A percentile compares a stretch with the other conserved stretches of the same genome.
These are phyloP conservation scores for Monilinia fructigena DNA, from an alignment of 2,329 filamentous ascomycete species.

Conservation along the genomic window DNA sequence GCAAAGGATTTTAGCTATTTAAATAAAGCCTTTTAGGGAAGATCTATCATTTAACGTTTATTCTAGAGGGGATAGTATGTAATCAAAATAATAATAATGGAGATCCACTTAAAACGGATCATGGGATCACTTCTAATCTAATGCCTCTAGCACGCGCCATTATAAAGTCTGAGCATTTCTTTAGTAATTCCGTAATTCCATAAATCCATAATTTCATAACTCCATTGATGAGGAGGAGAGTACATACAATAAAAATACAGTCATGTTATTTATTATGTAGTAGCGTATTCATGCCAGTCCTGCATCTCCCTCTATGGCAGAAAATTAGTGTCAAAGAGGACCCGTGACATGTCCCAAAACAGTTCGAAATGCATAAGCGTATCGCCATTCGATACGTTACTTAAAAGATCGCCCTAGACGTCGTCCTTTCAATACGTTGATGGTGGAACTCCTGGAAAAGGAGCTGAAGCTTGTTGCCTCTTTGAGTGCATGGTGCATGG, in stretches of 20 bases:
- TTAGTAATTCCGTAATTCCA: not conserved
- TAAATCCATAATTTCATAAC: no score
- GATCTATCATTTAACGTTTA: no score
- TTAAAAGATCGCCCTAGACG: slow-evolving; percentile 9
- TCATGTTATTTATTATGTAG: not conserved
- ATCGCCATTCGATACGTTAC: slow-evolving; percentile 10
- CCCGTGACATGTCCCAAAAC: slow-evolving; percentile 18
- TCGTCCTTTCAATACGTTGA: not conserved
- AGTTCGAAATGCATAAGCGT: slow-evolving; percentile 16
- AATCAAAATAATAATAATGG: no score
- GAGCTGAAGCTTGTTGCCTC: slow-evolving; percentile 21
- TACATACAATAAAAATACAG: not conserved
- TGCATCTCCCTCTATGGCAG: not conserved
- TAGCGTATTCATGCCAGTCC: slow-evolving; percentile 1
- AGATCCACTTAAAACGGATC: not conserved
- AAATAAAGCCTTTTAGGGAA: no score
- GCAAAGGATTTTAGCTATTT: no score
- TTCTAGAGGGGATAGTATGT: no score
- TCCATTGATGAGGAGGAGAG: no score
- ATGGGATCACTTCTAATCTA: slow-evolving; percentile 22
- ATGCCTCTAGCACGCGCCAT: slow-evolving; percentile 18
- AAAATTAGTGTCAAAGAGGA: not conserved
- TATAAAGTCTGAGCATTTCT: slow-evolving; percentile 6
- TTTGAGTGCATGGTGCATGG: slow-evolving; percentile 15
- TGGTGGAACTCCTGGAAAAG: not conserved